Conservation (phyloP, 179 eudicot genomes). For the Vitellaria paradoxa region DNA sequence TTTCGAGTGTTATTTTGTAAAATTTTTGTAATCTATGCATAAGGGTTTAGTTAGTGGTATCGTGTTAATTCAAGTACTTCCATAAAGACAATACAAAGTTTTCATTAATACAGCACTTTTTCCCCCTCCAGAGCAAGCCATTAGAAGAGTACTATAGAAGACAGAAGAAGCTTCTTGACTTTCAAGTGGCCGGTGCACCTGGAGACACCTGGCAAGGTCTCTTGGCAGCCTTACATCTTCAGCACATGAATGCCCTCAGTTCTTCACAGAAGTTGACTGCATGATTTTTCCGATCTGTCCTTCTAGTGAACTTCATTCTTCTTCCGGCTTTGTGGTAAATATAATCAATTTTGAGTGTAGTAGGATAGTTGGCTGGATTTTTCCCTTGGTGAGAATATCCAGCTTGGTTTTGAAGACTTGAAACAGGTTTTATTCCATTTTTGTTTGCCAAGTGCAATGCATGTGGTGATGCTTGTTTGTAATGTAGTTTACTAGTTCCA, state of each 20-base stretch:
- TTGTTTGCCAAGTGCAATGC: conserved; percentile 4
- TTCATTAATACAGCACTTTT: not conserved
- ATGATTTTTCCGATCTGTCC: conserved; percentile 23
- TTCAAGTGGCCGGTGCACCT: conserved; percentile 71
- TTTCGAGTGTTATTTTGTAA: not conserved
- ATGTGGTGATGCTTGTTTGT: conserved; percentile 4
- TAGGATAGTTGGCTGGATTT: conserved; percentile 15
- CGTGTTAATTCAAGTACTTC: not conserved
- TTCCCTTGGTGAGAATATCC: not conserved
- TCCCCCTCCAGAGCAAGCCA: conserved; percentile 54
- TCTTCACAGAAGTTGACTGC: conserved; percentile 67
- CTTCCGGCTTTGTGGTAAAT: conserved; percentile 24
- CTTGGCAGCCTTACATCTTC: conserved; percentile 84
- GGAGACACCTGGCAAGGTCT: conserved; percentile 86
- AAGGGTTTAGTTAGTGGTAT: not conserved
- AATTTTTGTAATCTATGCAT: not conserved
- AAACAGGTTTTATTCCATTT: no score
- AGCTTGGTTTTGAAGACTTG: conserved; percentile 7
- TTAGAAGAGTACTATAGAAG: conserved; percentile 76
- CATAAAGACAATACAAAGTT: not conserved
- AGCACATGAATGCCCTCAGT: conserved; percentile 50
- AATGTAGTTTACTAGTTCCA: not conserved
- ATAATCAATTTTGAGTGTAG: conserved; percentile 13
- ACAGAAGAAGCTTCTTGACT: conserved; percentile 82
- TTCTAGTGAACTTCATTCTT: not conserved